A percentile compares a stretch with the other conserved stretches of the same genome.
Evolutionary conservation across 371 early-diverging fungal species (phyloP).

Genomic region (Mucor ambiguus): DNA sequence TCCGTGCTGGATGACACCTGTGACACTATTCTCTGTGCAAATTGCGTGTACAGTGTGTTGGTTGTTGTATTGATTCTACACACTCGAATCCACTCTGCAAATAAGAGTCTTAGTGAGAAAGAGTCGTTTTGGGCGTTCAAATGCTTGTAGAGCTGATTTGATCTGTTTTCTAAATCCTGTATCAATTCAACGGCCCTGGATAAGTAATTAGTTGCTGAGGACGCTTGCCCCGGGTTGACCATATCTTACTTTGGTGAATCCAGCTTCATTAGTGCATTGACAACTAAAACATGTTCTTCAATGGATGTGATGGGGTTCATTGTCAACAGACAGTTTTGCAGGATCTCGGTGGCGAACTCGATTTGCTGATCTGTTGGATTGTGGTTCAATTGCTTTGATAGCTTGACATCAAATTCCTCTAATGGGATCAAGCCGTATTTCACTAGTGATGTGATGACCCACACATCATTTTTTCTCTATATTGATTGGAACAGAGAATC

Average conservation of each 20-base stretch:
- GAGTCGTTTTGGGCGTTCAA: slow-evolving; percentile 19
- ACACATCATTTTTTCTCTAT: slow-evolving; percentile 79
- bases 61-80: slow-evolving; percentile 78
- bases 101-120: slow-evolving; percentile 45
- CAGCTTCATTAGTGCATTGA: slow-evolving; percentile 61
- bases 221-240: too few species aligned
- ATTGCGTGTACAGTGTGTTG: slow-evolving; percentile 63
- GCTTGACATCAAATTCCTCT: slow-evolving; percentile 83
- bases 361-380: slow-evolving; percentile 45
- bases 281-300: slow-evolving; percentile 74
- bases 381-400: slow-evolving; percentile 77
- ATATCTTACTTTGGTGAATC: slow-evolving; percentile 56
- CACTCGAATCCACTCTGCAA: slow-evolving; percentile 87
- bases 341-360: slow-evolving; percentile 74
- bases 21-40: slow-evolving; percentile 23
- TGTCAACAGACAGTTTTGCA: slow-evolving; percentile 68
- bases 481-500: neutral
- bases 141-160: slow-evolving; percentile 14
- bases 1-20: slow-evolving; percentile 10
- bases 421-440: slow-evolving; percentile 73
- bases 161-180: slow-evolving; percentile 29
- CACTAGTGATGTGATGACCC: slow-evolving; percentile 79
- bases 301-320: slow-evolving; percentile 59
- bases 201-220: slow-evolving; percentile 1
- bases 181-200: slow-evolving; percentile 32